phyloP scores from a whole-genome alignment of 2,329 filamentous ascomycete genomes.

The Ophiostoma angusticollis region DNA sequence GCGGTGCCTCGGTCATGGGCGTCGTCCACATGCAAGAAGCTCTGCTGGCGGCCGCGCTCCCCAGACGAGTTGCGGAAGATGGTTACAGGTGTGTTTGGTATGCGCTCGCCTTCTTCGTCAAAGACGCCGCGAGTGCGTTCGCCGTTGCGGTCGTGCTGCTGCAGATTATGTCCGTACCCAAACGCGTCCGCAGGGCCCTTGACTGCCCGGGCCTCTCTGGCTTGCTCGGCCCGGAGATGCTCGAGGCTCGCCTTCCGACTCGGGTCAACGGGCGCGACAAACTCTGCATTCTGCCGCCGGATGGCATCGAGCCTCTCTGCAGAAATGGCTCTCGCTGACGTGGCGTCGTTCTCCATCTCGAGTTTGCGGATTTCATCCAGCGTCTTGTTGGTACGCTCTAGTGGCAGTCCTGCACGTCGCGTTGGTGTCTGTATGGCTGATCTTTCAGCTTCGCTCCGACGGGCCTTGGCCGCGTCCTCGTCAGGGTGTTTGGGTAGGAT shows the following conservation, averaged over 20 bases:
- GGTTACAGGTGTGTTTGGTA: slow-evolving; percentile 29
- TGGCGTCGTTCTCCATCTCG: slow-evolving; percentile 28
- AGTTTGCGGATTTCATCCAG: slow-evolving; percentile 35
- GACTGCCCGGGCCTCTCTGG: background rate
- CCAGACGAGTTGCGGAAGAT: slow-evolving; percentile 19
- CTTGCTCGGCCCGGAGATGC: slow-evolving; percentile 4
- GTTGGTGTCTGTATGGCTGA: background rate
- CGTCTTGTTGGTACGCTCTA: slow-evolving; percentile 26
- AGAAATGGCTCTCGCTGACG: slow-evolving; percentile 35
- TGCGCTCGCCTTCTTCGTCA: slow-evolving; percentile 20
- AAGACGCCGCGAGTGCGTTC: background rate
- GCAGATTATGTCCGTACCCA: too few species aligned
- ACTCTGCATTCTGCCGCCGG: slow-evolving; percentile 33
- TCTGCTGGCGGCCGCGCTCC: slow-evolving; percentile 6
- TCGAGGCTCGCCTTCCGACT: slow-evolving; percentile 21
- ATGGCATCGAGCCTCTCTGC: slow-evolving; percentile 40
- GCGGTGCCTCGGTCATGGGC: slow-evolving; percentile 6
- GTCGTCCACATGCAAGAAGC: background rate
- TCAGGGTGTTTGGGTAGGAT: background rate
- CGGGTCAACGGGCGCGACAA: slow-evolving; percentile 19
- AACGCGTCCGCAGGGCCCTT: too few species aligned
- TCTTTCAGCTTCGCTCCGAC: too few species aligned
- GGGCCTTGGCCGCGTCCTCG: background rate
- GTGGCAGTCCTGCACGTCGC: slow-evolving; percentile 6
- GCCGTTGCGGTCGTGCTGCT: slow-evolving; percentile 5